These are phyloP conservation scores for Globisporangium abappressorium DNA, from an alignment of 352 stramenopile genomes.

Conservation along the genomic window DNA sequence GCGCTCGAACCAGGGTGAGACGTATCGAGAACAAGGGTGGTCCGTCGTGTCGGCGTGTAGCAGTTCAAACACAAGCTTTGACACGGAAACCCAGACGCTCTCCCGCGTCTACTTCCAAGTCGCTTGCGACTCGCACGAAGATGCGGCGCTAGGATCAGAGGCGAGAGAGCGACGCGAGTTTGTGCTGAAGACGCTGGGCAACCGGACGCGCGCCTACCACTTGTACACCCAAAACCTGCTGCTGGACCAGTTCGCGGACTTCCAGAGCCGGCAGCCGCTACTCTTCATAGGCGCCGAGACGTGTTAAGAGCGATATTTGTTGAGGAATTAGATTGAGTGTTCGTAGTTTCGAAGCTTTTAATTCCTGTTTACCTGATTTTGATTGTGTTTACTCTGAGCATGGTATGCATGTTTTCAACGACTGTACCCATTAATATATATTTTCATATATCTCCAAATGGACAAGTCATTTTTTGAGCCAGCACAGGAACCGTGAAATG, in stretches of 20 bases:
- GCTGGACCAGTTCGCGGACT: neutral
- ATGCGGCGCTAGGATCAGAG: too few species aligned
- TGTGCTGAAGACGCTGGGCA: conserved; percentile 3
- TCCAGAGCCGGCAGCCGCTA: neutral
- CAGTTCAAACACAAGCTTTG: neutral
- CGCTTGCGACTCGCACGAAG: neutral
- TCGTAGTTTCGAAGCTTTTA: too few species aligned
- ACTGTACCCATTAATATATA: too few species aligned
- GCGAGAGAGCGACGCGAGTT: conserved; percentile 1
- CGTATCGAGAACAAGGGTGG: conserved; percentile 10
- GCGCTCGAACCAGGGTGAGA: neutral
- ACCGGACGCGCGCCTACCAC: neutral
- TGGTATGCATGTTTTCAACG: too few species aligned
- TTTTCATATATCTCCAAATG: too few species aligned
- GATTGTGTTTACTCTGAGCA: too few species aligned
- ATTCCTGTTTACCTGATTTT: too few species aligned
- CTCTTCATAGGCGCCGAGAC: neutral
- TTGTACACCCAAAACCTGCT: neutral
- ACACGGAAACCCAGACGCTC: neutral
- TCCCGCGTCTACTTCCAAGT: conserved; percentile 9
- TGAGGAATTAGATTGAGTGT: too few species aligned
- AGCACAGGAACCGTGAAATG: too few species aligned
- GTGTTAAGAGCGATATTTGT: neutral
- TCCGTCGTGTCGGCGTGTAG: neutral
- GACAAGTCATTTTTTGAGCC: too few species aligned